A percentile compares a stretch with the other conserved stretches of the same genome.
Conservation (phyloP, 2,329 filamentous ascomycete species). For the Trichophyton schoenleinii region DNA sequence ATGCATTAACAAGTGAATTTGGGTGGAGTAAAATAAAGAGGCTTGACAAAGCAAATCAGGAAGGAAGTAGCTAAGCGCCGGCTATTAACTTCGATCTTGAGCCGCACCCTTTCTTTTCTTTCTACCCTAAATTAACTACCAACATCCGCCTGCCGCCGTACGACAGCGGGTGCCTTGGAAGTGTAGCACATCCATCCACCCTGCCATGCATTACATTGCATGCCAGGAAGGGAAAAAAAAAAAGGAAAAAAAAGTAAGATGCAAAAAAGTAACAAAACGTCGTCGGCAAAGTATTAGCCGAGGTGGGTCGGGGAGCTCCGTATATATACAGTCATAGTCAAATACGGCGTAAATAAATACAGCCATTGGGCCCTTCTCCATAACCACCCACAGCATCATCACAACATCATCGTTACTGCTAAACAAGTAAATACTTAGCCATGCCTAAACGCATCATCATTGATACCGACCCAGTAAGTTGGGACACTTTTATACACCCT, state of each 20-base stretch:
- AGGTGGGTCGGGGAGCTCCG: background rate
- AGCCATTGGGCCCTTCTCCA: too few relatives aligned
- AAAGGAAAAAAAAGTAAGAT: background rate
- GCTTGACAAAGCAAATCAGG: background rate
- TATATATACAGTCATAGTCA: background rate
- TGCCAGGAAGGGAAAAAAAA: background rate
- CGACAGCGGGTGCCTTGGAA: too few relatives aligned
- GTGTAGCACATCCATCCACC: too few relatives aligned
- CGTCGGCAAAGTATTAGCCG: background rate
- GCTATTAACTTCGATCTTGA: background rate
- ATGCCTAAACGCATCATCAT: slow-evolving; percentile 64
- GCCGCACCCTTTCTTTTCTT: background rate
- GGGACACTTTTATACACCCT: background rate
- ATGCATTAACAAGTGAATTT: background rate
- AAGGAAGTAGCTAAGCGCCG: background rate
- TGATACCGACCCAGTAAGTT: slow-evolving; percentile 75
- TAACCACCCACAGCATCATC: too few relatives aligned
- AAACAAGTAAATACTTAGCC: too few relatives aligned
- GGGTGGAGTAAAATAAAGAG: background rate
- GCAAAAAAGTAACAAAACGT: background rate
- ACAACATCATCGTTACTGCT: too few relatives aligned
- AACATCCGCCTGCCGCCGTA: too few relatives aligned
- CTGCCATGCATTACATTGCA: background rate
- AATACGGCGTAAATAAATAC: too few relatives aligned
- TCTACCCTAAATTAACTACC: background rate